Base-by-base conservation (phyloP, 177 flowering plant species). In the Vitis hybrid region DNA sequence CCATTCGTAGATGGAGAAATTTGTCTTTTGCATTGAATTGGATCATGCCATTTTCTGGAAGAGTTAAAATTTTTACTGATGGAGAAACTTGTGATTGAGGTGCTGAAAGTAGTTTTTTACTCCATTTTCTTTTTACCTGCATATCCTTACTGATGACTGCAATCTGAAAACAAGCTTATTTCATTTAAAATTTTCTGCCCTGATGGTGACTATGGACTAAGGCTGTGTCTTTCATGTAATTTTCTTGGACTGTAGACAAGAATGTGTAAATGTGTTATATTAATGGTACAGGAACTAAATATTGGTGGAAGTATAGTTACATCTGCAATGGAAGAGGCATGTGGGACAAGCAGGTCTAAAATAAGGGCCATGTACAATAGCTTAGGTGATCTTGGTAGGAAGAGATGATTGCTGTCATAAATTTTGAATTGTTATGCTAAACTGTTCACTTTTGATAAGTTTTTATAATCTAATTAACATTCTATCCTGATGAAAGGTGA, bases 331-430 rank as follows among this genome's bases (percentile, higher is more conserved):
- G 90, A 92, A 84, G 97, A 94, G 73, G 92, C 92, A 68, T 92
- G 97, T 79, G 96, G 98, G 53, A 84, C 90, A 59, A 85, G 75
- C 27, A 85, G 81, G 70, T 81, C 87, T 49, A 94, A 80, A 83
- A 83, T 94, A 74, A 85, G 77, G 71, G 91, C 84, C 12, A 77
- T 92, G 86, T 92, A 94, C 81, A 86, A 89, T 70, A 80, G 52
- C 65, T 77, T 86, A 11, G 98, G 98, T 77, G 98, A 94, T 83
- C 92, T 94, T 73, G 98, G 98, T 94, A 85, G 48, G 80, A 15
- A 63, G 41, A 20, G 50, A 13, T 66, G 7, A 46, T 70, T 69
- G 7, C 13, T 75, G 49, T 68, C n/a, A 50, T 15, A 46, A 52
- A 11, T 65, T 35, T 27, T 65, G 6, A 20, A 53, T 7, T 67